Evolutionary conservation across 768 basidiomycete genomes (phyloP).

Genomic region (Saitozyma podzolica): DNA sequence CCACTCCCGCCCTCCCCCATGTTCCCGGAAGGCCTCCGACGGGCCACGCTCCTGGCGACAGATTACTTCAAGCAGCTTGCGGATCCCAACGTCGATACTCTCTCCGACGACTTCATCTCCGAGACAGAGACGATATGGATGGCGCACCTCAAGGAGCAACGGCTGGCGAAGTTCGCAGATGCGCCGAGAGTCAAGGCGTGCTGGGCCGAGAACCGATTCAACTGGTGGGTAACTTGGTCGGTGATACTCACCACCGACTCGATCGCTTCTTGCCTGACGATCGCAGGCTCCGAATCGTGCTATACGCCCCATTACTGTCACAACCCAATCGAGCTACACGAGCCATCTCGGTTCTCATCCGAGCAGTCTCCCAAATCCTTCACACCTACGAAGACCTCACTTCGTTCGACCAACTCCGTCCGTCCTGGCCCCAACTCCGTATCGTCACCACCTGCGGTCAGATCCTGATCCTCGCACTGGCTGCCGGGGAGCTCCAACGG

Average conservation of each 20-base stretch:
- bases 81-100: slow-evolving; percentile 8
- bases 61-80: slow-evolving; percentile 8
- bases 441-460: slow-evolving; percentile 12
- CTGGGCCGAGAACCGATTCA: slow-evolving; percentile 13
- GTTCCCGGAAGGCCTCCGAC: neutral
- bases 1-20: neutral
- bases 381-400: slow-evolving; percentile 12
- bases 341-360: slow-evolving; percentile 3
- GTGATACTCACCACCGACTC: neutral
- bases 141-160: neutral
- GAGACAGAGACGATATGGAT: slow-evolving; percentile 11
- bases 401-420: slow-evolving; percentile 5
- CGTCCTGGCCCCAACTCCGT: slow-evolving; percentile 14
- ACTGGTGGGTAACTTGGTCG: slow-evolving; percentile 7
- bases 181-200: neutral
- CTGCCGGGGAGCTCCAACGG: slow-evolving; percentile 7
- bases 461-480: slow-evolving; percentile 10
- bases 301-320: slow-evolving; percentile 6
- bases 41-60: slow-evolving; percentile 2
- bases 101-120: slow-evolving; percentile 10
- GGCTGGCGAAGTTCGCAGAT: neutral
- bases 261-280: neutral
- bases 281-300: slow-evolving; percentile 11
- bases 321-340: slow-evolving; percentile 8
- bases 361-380: slow-evolving; percentile 10